These are phyloP conservation scores for Endotrypanum monterogeii DNA, from an alignment of 208 protist species.

Conservation along the genomic window DNA sequence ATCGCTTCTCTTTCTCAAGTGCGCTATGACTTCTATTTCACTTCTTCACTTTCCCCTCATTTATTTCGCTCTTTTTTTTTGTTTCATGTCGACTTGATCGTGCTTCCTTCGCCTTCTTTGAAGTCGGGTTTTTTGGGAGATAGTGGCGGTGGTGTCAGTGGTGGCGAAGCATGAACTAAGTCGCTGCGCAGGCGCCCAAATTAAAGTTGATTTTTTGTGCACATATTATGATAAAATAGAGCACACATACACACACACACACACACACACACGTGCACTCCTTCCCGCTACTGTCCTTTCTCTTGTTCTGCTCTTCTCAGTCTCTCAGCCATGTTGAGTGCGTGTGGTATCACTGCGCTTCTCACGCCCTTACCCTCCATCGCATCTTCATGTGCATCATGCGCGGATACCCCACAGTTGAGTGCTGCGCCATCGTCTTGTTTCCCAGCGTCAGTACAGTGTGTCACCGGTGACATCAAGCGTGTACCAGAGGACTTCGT, in stretches of 20 bases:
- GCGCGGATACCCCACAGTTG: too few species aligned
- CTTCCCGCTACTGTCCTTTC: background rate
- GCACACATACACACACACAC: too few species aligned
- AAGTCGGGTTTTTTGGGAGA: background rate
- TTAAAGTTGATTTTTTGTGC: background rate
- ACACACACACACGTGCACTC: background rate
- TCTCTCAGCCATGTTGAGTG: constrained; percentile 45
- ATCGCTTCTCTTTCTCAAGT: background rate
- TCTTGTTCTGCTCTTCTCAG: background rate
- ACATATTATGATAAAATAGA: background rate
- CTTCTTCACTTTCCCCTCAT: background rate
- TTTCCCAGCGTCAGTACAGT: background rate
- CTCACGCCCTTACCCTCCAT: constrained; percentile 3
- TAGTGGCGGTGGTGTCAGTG: too few species aligned
- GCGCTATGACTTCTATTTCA: background rate
- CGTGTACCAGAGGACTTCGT: constrained; percentile 64
- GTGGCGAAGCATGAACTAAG: too few species aligned
- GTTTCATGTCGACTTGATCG: background rate
- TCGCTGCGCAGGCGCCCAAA: background rate
- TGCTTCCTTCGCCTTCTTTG: background rate
- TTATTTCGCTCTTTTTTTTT: too few species aligned
- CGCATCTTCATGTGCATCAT: background rate
- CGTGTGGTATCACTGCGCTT: constrained; percentile 62
- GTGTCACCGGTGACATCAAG: constrained; percentile 53
- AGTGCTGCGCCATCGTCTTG: background rate